phyloP scores from a whole-genome alignment of 2,329 filamentous ascomycete genomes.

The Clarireedia homoeocarpa region DNA sequence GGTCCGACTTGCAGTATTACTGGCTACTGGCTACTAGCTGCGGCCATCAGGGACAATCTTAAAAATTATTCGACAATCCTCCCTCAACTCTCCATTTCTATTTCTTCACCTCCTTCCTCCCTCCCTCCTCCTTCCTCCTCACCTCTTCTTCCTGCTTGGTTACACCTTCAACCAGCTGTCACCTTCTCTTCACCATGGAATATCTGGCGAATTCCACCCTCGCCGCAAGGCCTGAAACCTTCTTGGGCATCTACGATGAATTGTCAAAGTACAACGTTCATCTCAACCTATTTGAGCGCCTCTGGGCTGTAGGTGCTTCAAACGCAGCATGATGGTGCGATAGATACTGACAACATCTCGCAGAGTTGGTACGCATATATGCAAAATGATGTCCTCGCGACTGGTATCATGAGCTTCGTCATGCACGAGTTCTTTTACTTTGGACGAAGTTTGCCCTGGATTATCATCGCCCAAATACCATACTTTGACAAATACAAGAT shows the following conservation, averaged over 20 bases:
- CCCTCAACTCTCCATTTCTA: constrained; percentile 8
- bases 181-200: constrained; percentile 12
- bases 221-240: constrained; percentile 29
- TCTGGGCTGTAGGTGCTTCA: constrained; percentile 66
- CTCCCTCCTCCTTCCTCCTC: neutral
- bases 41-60: neutral
- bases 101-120: neutral
- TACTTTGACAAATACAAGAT: constrained; percentile 93
- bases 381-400: constrained; percentile 94
- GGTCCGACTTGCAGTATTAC: constrained; percentile 5
- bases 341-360: constrained; percentile 15
- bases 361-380: constrained; percentile 93
- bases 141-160: neutral
- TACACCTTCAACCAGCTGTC: neutral
- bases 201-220: constrained; percentile 24
- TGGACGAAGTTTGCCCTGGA: constrained; percentile 78
- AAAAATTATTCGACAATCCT: neutral
- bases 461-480: constrained; percentile 82
- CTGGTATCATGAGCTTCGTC: constrained; percentile 92
- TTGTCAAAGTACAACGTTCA: constrained; percentile 65
- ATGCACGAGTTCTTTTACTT: constrained; percentile 97
- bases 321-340: constrained; percentile 3
- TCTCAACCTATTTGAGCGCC: constrained; percentile 76
- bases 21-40: too few species aligned
- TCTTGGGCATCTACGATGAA: constrained; percentile 53